These are phyloP conservation scores for Quercus lobata DNA, from an alignment of 331 rosid genomes.

Conservation along the genomic window DNA sequence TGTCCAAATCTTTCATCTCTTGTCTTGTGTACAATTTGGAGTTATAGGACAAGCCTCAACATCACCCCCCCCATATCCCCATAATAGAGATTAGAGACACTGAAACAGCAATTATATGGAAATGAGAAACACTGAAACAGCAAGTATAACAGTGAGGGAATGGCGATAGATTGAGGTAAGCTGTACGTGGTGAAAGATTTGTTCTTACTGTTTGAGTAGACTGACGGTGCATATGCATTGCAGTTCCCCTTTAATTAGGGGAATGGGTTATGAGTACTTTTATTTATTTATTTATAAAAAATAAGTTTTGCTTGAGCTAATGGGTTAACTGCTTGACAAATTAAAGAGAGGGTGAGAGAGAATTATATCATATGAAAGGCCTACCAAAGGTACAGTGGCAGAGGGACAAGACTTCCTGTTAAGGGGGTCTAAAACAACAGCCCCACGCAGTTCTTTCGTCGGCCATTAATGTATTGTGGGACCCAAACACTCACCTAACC, in stretches of 20 bases:
- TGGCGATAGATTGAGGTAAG: constrained; percentile 8
- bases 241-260: constrained; percentile 33
- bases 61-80: too few species aligned
- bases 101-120: too few species aligned
- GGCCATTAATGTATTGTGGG: constrained; percentile 59
- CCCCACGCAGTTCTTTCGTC: constrained; percentile 33
- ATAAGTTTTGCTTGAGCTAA: too few species aligned
- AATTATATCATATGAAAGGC: constrained; percentile 16
- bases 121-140: not conserved
- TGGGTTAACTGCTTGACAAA: too few species aligned
- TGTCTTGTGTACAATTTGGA: too few species aligned
- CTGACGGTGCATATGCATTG: constrained; percentile 14
- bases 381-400: constrained; percentile 30
- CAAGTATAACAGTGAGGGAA: not conserved
- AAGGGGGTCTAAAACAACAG: constrained; percentile 57
- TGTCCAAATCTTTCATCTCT: too few species aligned
- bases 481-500: constrained; percentile 63
- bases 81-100: not conserved
- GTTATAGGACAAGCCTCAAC: too few species aligned
- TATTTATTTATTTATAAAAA: too few species aligned
- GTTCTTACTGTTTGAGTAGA: constrained; percentile 34
- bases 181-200: not conserved
- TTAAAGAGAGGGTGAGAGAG: not conserved
- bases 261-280: constrained; percentile 27
- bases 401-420: constrained; percentile 45